Conservation (phyloP, 495 filamentous ascomycete species). For the Tuber indicum region DNA sequence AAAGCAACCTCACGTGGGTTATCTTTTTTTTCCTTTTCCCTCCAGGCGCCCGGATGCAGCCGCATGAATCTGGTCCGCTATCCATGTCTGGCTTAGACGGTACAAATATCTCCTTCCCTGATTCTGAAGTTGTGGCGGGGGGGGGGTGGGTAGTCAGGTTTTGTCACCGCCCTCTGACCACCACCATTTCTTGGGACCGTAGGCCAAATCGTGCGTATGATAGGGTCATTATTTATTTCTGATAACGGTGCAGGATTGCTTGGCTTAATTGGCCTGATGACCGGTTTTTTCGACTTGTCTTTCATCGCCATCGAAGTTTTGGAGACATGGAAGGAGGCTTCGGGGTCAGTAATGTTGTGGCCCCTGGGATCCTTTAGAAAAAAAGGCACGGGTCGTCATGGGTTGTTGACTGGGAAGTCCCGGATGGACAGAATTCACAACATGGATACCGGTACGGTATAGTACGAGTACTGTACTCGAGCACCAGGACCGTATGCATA, state of each 20-base stretch:
- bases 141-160: background rate
- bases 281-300: background rate
- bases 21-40: background rate
- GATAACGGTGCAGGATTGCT: background rate
- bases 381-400: background rate
- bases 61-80: background rate
- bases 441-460: too few species aligned
- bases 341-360: too few species aligned
- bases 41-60: background rate
- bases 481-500: too few species aligned
- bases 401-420: background rate
- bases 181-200: background rate
- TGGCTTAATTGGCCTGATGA: background rate
- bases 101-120: background rate
- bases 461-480: too few species aligned
- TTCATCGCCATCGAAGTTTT: background rate
- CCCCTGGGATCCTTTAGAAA: background rate
- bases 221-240: background rate
- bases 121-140: background rate
- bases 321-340: too few species aligned
- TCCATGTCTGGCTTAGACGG: background rate
- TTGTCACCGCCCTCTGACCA: background rate
- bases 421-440: too few species aligned
- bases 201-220: background rate
- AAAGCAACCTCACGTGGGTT: background rate